Base-by-base conservation (phyloP, 78 protist species). In the Diacronema lutheri region DNA sequence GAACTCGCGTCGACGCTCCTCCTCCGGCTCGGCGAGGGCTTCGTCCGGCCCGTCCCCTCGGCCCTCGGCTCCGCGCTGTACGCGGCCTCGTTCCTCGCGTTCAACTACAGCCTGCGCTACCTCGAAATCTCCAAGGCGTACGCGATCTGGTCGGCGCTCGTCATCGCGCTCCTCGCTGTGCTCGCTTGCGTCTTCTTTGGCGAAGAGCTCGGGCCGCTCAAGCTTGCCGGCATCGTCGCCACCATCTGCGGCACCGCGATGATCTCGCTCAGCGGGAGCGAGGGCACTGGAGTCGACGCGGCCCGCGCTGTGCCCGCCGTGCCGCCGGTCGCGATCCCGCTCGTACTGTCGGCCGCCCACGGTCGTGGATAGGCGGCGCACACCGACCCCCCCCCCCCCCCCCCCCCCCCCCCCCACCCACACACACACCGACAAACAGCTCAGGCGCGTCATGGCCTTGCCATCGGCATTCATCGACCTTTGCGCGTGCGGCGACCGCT, bases 51-150 rank as follows among this genome's bases (percentile, higher is more conserved):
- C 37, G n/a, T 71, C 21, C 38, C 35, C 37, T 38, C 79, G 7
- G 31, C 26, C 31, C 57, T 71, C 37, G 79, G 55, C 23, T 23
- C 6, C 58, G 25, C 41, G 16, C 14, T 41, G 1, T 71, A 71
- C 21, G 79, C 40, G 14, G 58, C 26, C 29, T 71, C 79, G 5
- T 71, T 71, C 58, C 9, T 26, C 19, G 57, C 50, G 14, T 71
- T 71, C 79, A 71, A 71, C 57, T 12, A 26, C 26, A 12, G 26
- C 13, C 79, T 71, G 37, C 79, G 79, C 4, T 56, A 29, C 0
- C 79, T 71, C 37, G 79, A 71, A 35, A 37, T 71, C 79, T 40
- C 58, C 7, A 16, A 41, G 26, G 79, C 79, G 20, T 71, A 71
- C 41, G 79, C 79, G 4, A 58, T 71, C 37, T 71, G 79, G 79